These are phyloP conservation scores for Monosporascus sp. DNA, from an alignment of 2,329 filamentous ascomycete species.

Conservation along the genomic window DNA sequence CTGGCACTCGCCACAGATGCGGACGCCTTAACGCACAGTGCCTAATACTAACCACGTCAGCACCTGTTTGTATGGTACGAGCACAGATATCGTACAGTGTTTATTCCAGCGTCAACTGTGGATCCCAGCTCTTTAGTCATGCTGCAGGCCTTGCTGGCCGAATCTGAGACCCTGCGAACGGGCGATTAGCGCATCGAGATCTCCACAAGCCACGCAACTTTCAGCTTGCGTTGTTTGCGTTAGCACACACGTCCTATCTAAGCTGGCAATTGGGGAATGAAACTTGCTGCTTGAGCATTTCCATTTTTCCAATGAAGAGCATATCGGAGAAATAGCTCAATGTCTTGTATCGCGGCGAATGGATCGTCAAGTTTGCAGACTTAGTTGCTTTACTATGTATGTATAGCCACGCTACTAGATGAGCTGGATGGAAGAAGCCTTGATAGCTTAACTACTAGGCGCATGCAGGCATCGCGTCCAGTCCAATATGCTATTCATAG, in stretches of 20 bases:
- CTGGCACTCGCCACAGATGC: constrained; percentile 18
- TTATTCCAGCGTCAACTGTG: neutral
- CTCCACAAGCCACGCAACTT: constrained; percentile 21
- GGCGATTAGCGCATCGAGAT: constrained; percentile 12
- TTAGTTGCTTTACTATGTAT: too few relatives aligned
- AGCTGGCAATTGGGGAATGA: neutral
- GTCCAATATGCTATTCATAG: too few relatives aligned
- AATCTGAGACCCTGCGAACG: constrained; percentile 13
- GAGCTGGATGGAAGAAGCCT: too few relatives aligned
- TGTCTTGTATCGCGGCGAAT: too few relatives aligned
- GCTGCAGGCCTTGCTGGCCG: constrained; percentile 10
- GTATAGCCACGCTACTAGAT: too few relatives aligned
- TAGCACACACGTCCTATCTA: constrained; percentile 8
- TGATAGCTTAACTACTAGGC: too few relatives aligned
- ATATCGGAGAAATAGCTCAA: too few relatives aligned
- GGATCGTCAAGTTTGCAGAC: too few relatives aligned
- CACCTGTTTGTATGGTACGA: neutral
- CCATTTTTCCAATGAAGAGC: neutral
- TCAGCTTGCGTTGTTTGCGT: constrained; percentile 24
- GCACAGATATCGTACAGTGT: neutral
- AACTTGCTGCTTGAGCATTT: neutral
- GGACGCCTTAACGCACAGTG: neutral
- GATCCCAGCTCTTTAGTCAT: neutral
- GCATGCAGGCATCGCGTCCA: too few relatives aligned
- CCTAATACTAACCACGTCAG: neutral